phyloP scores from a whole-genome alignment of 345 rosid species.

The Aegle marmelos region DNA sequence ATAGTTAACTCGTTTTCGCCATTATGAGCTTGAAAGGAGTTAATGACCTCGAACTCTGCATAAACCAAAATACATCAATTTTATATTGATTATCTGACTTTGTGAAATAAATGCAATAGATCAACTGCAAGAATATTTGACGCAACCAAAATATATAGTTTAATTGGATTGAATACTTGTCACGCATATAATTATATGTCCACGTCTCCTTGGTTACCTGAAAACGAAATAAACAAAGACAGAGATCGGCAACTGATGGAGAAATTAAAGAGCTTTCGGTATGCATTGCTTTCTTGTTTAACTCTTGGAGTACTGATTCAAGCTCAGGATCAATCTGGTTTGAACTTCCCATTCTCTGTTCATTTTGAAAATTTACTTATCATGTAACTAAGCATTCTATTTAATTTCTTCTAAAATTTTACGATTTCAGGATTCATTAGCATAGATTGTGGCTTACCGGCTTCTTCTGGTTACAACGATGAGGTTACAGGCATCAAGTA shows the following conservation, averaged over 20 bases:
- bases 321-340: conserved; percentile 14
- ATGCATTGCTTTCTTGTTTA: neutral
- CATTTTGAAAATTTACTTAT: too few species aligned
- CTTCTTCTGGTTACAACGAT: neutral
- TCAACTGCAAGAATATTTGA: too few species aligned
- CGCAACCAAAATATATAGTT: too few species aligned
- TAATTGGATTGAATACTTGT: too few species aligned
- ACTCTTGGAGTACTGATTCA: neutral
- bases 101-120: too few species aligned
- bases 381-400: neutral
- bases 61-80: too few species aligned
- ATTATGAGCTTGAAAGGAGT: too few species aligned
- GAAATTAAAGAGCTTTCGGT: neutral
- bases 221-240: neutral
- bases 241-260: neutral
- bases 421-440: neutral
- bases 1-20: too few species aligned
- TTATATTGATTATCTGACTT: too few species aligned
- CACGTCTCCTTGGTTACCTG: neutral
- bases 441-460: neutral
- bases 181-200: too few species aligned
- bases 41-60: too few species aligned
- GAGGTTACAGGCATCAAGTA: neutral
- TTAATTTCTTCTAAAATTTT: neutral
- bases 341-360: neutral